Evolutionary conservation across 2,329 filamentous ascomycete species (phyloP), one percentile per base, ranked within the genome.

Genomic region (Aspergillus sp.): DNA sequence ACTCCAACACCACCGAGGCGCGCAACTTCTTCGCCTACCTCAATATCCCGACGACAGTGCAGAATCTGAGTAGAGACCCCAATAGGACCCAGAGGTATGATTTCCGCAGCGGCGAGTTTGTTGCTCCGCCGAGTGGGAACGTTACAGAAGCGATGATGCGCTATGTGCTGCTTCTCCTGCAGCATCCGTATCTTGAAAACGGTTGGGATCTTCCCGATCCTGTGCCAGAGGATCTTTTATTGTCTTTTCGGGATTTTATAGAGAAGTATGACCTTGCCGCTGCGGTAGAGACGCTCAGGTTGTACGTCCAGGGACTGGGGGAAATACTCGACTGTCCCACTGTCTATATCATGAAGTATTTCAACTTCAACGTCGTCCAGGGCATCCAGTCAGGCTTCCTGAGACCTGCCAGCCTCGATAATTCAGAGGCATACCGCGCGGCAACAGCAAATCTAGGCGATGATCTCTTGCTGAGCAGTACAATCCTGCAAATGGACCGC

Each of bases 361-460:
- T 67, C 65, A 9, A 69, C 64, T n/a, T 61, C 6, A 41, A 47
- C 7, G 74, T 78, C 59, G 64, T 71, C 1, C 64, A 70, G 15
- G 68, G 67, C 3, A 66, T 78, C 18, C 63, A 69, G 41, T 70
- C 65, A 8, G 61, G 58, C 3, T 64, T 68, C 30, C 57, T 68
- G 7, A 65, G 67, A 4, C 75, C 72, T 17, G 68, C 71, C 2
- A 71, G 76, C 1, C 62, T 70, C 32, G 76, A 78, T 62, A 74
- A 76, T 49, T 71, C 76, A 15, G 61, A 63, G 13, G 55, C 80
- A 1, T 81, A 78, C 56, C 71, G 75, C 43, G 68, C 66, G 4
- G 73, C 78, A 4, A 4, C 26, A 0, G 13, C 66, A 68, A 11
- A 38, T 53, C 1, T 65, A 71, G 53, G 66, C 1, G 74, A 36